Evolutionary conservation across 164 flowering plant genomes (phyloP), one percentile per base, ranked within the genome.

Genomic region (Berberis vulgaris): DNA sequence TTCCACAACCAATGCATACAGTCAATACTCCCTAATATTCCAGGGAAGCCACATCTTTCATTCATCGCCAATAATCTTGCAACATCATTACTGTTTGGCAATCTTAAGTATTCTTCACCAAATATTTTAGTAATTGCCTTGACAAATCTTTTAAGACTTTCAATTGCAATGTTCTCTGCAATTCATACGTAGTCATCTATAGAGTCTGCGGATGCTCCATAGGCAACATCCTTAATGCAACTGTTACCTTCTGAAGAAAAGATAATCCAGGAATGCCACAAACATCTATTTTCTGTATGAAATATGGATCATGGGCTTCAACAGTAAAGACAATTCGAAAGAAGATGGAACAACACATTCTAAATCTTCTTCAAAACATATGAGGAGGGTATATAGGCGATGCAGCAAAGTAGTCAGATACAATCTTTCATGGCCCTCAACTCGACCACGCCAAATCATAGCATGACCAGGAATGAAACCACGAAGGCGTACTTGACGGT

Each of bases 1-100:
- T 62, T 62, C 57, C 57, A 49, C 1, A 1, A 6, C 49, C 60
- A 64, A 45, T 54, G 67, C 67, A 54, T 64, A 55, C 60, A 64
- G 5, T 54, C 59, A 43, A 64, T 26, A 38, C 57, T 39, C 6
- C 57, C 55, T 4, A 62, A 13, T 56, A 62, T 62, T 3, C 57
- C 44, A 6, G 45, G 44, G 11, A 62, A 62, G 5, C 65, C 57
- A 39, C 44, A 44, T 8, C 2, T 43, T 12, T 62, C 40, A 6
- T 45, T 1, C 6, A 39, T 12, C 39, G 0, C 8, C 6, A 57
- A 12, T 41, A 57, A 26, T 41, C 2, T 26, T 1, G 9, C 2
- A 44, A 61, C 26, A 26, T 26, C 26, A 26, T 26, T 26, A 26
- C 26, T 26, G 26, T 26, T 26, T 44, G 63, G 39, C 53, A 4